Conservation (phyloP, 2,329 filamentous ascomycete genomes). For the Chaetomiaceae sp. region DNA sequence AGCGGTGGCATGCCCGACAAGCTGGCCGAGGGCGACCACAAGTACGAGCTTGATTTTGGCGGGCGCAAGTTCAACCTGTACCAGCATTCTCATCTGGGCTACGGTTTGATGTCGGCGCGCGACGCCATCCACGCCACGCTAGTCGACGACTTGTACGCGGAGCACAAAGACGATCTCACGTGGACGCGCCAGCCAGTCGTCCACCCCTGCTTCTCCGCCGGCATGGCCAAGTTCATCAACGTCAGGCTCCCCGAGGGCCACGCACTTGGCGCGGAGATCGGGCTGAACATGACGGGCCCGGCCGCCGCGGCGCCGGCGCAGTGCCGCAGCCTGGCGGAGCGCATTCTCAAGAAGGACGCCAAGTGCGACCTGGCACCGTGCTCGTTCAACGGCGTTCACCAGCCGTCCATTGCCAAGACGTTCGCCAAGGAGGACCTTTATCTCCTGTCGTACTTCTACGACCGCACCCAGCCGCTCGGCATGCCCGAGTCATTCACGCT, state of each 20-base stretch:
- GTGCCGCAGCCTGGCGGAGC: conserved; percentile 85
- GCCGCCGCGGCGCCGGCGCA: conserved; percentile 68
- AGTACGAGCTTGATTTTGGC: conserved; percentile 85
- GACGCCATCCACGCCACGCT: conserved; percentile 75
- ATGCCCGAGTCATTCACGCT: conserved; percentile 98
- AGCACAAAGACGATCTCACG: conserved; percentile 46
- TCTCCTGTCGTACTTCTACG: conserved; percentile 97
- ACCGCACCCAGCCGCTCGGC: conserved; percentile 85
- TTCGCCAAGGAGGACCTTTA: conserved; percentile 89
- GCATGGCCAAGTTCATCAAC: conserved; percentile 67
- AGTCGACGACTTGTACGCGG: conserved; percentile 63
- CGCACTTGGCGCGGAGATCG: conserved; percentile 55
- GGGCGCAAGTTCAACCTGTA: conserved; percentile 89
- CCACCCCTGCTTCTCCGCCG: conserved; percentile 82
- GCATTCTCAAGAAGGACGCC: conserved; percentile 80
- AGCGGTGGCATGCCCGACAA: conserved; percentile 78
- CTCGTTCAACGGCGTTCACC: conserved; percentile 96
- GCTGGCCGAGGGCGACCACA: conserved; percentile 87
- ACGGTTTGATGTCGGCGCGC: conserved; percentile 91
- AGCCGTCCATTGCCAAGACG: conserved; percentile 86
- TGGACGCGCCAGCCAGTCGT: conserved; percentile 68
- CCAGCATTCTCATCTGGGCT: conserved; percentile 96
- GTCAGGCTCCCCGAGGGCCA: conserved; percentile 64
- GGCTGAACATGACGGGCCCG: conserved; percentile 85
- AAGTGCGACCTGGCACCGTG: conserved; percentile 82